phyloP scores from a whole-genome alignment of 352 stramenopile genomes.

The Pilasporangium apinafurcum region DNA sequence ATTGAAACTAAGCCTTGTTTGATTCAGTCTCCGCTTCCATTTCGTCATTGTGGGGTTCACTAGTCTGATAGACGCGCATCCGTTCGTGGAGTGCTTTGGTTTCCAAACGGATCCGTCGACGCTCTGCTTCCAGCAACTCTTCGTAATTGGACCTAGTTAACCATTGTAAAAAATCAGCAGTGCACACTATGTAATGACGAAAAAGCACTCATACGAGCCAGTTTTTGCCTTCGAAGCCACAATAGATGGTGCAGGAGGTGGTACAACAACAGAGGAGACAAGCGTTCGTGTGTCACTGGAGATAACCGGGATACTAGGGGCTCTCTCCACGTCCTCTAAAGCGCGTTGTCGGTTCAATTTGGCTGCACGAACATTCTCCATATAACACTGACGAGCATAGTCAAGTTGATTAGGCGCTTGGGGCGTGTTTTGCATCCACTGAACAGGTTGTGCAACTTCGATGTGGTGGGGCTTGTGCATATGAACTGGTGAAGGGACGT shows the following conservation, averaged over 20 bases:
- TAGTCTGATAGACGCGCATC: conserved; percentile 28
- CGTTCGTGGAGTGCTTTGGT: conserved; percentile 46
- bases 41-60: no score
- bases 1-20: no score
- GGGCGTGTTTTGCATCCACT: background rate
- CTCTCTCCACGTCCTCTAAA: conserved; percentile 8
- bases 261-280: background rate
- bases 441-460: background rate
- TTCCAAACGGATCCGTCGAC: conserved; percentile 31
- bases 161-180: background rate
- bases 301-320: background rate
- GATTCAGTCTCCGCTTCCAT: no score
- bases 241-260: background rate
- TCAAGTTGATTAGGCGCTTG: background rate
- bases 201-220: conserved; percentile 1
- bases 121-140: conserved; percentile 31
- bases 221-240: background rate
- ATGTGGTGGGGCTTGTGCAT: background rate
- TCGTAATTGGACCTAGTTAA: conserved; percentile 24
- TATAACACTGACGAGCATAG: conserved; percentile 7
- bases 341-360: conserved; percentile 18
- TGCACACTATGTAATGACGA: background rate
- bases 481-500: background rate
- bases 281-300: background rate
- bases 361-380: conserved; percentile 18